A percentile compares a stretch with the other conserved stretches of the same genome.
These are phyloP conservation scores for Kalaharituber pfeilii DNA, from an alignment of 2,329 filamentous ascomycete genomes.

Conservation along the genomic window DNA sequence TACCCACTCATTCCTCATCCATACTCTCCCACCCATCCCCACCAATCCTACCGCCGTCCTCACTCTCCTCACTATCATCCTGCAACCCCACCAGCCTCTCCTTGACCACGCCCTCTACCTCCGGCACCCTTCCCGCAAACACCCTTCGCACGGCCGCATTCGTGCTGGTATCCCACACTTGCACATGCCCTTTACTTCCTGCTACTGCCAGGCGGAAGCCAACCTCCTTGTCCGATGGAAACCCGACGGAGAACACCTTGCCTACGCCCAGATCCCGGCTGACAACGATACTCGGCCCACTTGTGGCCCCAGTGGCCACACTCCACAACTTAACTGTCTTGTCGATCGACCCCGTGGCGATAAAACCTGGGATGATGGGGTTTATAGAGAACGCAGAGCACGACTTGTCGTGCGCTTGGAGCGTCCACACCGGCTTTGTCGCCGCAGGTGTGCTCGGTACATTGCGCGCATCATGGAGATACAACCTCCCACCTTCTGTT, in stretches of 20 bases:
- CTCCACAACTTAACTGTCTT: slow-evolving; percentile 97
- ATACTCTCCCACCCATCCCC: slow-evolving; percentile 37
- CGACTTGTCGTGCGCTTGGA: slow-evolving; percentile 88
- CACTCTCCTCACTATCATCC: slow-evolving; percentile 40
- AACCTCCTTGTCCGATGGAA: slow-evolving; percentile 78
- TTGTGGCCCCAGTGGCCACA: slow-evolving; percentile 39
- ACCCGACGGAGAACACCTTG: slow-evolving; percentile 79
- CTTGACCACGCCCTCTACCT: slow-evolving; percentile 39
- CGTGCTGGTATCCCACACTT: slow-evolving; percentile 93
- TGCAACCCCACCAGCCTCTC: slow-evolving; percentile 64
- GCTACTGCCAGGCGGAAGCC: slow-evolving; percentile 85
- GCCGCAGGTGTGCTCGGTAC: slow-evolving; percentile 46
- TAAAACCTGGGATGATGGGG: slow-evolving; percentile 70
- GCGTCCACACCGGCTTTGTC: slow-evolving; percentile 77
- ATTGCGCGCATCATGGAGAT: slow-evolving; percentile 75
- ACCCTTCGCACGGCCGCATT: slow-evolving; percentile 70
- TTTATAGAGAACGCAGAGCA: slow-evolving; percentile 90
- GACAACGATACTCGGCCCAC: slow-evolving; percentile 73
- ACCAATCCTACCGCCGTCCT: slow-evolving; percentile 34
- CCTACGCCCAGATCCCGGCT: slow-evolving; percentile 84
- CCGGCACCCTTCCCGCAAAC: slow-evolving; percentile 56
- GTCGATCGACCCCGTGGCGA: slow-evolving; percentile 86
- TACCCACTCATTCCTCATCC: slow-evolving; percentile 33
- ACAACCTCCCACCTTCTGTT: slow-evolving; percentile 78
- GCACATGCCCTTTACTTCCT: slow-evolving; percentile 79